These are phyloP conservation scores for Penicillium tannophilum DNA, from an alignment of 495 filamentous ascomycete genomes.

Conservation along the genomic window DNA sequence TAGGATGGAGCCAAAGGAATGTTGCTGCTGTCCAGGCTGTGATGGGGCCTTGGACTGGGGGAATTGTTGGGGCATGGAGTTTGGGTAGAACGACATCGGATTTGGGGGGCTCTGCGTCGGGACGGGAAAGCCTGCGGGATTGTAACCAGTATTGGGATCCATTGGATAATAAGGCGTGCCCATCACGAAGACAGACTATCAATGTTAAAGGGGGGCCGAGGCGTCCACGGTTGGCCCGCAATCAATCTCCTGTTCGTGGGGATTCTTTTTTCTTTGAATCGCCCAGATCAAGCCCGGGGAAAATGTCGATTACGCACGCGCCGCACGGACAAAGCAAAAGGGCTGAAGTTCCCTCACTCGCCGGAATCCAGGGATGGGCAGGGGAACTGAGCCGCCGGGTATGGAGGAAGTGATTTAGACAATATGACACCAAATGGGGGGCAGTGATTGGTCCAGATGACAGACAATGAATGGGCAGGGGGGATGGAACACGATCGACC, in stretches of 20 bases:
- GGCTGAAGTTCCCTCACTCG: slow-evolving; percentile 3
- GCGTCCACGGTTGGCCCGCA: slow-evolving; percentile 14
- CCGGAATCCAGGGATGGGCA: slow-evolving; percentile 33
- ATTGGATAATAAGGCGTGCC: slow-evolving; percentile 33
- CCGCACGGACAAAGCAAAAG: slow-evolving; percentile 27
- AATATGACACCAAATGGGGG: slow-evolving; percentile 6
- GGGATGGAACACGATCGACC: slow-evolving; percentile 26
- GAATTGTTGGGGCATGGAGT: slow-evolving; percentile 38
- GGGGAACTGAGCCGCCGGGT: slow-evolving; percentile 10
- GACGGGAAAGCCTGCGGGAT: slow-evolving; percentile 42
- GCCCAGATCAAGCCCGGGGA: slow-evolving; percentile 7
- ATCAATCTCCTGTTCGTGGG: slow-evolving; percentile 14
- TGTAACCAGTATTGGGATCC: slow-evolving; percentile 47
- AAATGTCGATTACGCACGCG: slow-evolving; percentile 22
- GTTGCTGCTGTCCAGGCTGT: slow-evolving; percentile 35
- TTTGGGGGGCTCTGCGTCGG: slow-evolving; percentile 41
- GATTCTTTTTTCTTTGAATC: slow-evolving; percentile 6
- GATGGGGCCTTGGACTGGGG: slow-evolving; percentile 39
- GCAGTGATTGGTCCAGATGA: slow-evolving; percentile 27
- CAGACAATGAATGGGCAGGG: slow-evolving; percentile 16
- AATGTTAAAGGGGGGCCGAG: slow-evolving; percentile 14
- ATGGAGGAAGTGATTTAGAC: slow-evolving; percentile 15
- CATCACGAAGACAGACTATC: slow-evolving; percentile 17
- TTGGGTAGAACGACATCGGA: slow-evolving; percentile 47
- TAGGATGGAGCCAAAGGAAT: slow-evolving; percentile 44